These are phyloP conservation scores for Monosporascus sp. DNA, from an alignment of 2,329 filamentous ascomycete species.

Conservation along the genomic window DNA sequence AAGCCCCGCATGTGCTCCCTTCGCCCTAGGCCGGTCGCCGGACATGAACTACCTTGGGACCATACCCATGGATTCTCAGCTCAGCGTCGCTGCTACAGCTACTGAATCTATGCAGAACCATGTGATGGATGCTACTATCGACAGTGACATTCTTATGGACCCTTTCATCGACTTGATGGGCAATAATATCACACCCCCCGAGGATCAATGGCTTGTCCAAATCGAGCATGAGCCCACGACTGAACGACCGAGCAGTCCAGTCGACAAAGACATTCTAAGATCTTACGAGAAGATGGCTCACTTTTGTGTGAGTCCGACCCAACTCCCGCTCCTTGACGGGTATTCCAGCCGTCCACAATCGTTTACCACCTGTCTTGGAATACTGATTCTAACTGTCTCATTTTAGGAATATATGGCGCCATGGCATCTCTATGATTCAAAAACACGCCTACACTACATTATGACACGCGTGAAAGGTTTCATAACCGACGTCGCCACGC, in stretches of 20 bases:
- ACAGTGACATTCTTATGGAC: conserved; percentile 3
- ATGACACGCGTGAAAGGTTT: conserved; percentile 22
- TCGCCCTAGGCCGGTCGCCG: conserved; percentile 2
- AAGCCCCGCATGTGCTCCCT: neutral
- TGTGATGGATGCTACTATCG: neutral
- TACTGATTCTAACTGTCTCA: conserved; percentile 4
- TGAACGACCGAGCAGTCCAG: conserved; percentile 10
- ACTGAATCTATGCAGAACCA: neutral
- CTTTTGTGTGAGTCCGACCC: conserved; percentile 16
- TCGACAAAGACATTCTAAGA: conserved; percentile 7
- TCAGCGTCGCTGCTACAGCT: neutral
- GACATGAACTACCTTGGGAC: conserved; percentile 5
- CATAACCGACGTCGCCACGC: conserved; percentile 17
- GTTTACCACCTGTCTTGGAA: too few relatives aligned
- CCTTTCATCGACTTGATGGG: conserved; percentile 6
- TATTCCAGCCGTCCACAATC: too few relatives aligned
- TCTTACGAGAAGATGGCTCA: conserved; percentile 13
- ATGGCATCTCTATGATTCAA: conserved; percentile 25
- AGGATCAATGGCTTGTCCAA: conserved; percentile 5
- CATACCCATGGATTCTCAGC: neutral
- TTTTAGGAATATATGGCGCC: conserved; percentile 15
- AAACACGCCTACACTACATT: conserved; percentile 18
- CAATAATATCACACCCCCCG: neutral
- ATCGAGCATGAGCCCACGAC: neutral
- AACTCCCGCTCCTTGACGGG: too few relatives aligned